A percentile compares a stretch with the other conserved stretches of the same genome.
phyloP scores from a whole-genome alignment of 1,139 yeast species.

The Meyerozyma guilliermondii region DNA sequence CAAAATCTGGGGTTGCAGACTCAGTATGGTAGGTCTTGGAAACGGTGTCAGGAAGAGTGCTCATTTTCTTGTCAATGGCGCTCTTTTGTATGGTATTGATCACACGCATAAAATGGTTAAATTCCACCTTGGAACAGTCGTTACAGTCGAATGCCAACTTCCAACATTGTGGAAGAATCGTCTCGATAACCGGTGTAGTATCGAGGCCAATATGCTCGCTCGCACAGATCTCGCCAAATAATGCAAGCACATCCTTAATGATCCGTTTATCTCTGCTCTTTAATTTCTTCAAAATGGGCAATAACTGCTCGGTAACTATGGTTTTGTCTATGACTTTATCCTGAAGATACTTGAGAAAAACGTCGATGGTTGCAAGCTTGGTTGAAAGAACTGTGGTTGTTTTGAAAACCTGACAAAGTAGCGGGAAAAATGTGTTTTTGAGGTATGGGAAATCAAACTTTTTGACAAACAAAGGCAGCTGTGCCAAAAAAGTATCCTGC shows the following conservation, averaged over 20 bases:
- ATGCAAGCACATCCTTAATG: slow-evolving; percentile 48
- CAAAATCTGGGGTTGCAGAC: slow-evolving; percentile 16
- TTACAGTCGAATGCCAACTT: slow-evolving; percentile 37
- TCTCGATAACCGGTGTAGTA: slow-evolving; percentile 32
- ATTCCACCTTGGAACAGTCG: slow-evolving; percentile 36
- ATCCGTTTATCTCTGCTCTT: slow-evolving; percentile 75
- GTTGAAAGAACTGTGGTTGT: slow-evolving; percentile 80
- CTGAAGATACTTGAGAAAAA: slow-evolving; percentile 57
- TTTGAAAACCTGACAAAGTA: slow-evolving; percentile 65
- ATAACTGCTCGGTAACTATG: slow-evolving; percentile 67
- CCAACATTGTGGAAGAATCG: slow-evolving; percentile 34
- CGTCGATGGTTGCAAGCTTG: slow-evolving; percentile 62
- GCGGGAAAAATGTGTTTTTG: slow-evolving; percentile 70
- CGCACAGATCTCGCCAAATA: slow-evolving; percentile 43
- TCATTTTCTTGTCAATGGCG: slow-evolving; percentile 25
- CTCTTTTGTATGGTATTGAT: slow-evolving; percentile 26
- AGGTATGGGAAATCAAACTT: slow-evolving; percentile 67
- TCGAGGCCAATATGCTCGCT: slow-evolving; percentile 35
- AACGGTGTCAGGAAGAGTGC: slow-evolving; percentile 17
- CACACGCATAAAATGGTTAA: slow-evolving; percentile 23
- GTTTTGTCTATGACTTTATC: slow-evolving; percentile 63
- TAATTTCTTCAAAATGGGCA: slow-evolving; percentile 70
- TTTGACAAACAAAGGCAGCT: slow-evolving; percentile 38
- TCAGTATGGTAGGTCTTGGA: slow-evolving; percentile 7
- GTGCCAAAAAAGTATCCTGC: slow-evolving; percentile 54